Percentiles rank a stretch among this genome's conserved stretches.
Conservation (phyloP, 345 rosid species). For the Murraya paniculata region DNA sequence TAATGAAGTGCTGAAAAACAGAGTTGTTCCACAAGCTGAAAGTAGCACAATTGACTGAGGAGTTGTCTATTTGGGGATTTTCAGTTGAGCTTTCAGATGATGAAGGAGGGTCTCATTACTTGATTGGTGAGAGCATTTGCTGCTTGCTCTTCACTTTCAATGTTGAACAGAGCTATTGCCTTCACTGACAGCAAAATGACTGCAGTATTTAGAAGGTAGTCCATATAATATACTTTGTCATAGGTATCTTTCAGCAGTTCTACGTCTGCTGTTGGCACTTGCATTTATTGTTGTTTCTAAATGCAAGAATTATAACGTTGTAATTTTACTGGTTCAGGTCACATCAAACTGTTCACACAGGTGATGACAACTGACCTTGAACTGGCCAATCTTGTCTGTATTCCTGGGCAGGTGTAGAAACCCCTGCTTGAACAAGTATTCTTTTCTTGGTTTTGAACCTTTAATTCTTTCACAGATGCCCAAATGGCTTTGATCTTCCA, state of each 20-base stretch:
- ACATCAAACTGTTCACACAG: neutral
- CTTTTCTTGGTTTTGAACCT: neutral
- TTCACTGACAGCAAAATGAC: neutral
- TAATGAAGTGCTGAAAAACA: neutral
- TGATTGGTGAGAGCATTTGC: neutral
- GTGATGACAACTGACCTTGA: neutral
- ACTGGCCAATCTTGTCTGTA: too few species aligned
- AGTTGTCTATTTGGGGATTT: neutral
- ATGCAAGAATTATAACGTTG: neutral
- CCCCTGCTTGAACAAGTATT: neutral
- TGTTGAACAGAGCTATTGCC: neutral
- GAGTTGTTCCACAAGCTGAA: neutral
- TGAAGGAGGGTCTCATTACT: neutral
- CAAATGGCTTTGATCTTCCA: neutral
- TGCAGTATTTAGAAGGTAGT: neutral
- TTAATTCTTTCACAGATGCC: neutral
- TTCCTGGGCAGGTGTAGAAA: too few species aligned
- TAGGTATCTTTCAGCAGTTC: neutral
- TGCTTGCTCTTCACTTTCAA: neutral
- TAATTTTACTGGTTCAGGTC: neutral
- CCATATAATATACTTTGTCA: neutral
- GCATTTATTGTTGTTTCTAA: neutral
- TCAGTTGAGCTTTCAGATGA: slow-evolving; percentile 2
- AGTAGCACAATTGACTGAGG: neutral
- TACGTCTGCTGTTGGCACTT: neutral